Conservation (phyloP, 2,329 filamentous ascomycete genomes). For the Hypoxylon sp. region DNA sequence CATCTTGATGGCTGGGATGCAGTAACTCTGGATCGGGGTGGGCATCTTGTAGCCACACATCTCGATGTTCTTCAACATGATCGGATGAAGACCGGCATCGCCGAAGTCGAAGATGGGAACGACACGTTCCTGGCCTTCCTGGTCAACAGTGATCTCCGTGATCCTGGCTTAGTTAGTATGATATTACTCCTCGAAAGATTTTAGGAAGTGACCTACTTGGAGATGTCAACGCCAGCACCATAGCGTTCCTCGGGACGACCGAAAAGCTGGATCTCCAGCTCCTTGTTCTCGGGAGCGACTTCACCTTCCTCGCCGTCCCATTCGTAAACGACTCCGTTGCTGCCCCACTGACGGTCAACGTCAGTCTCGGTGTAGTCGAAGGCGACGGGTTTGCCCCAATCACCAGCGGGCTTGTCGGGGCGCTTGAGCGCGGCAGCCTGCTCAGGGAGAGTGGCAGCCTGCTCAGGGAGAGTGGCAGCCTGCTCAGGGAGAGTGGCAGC, state of each 20-base stretch:
- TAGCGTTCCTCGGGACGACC: constrained; percentile 65
- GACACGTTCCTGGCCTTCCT: constrained; percentile 68
- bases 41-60: constrained; percentile 78
- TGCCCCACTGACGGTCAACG: constrained; percentile 58
- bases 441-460: constrained; percentile 50
- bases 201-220: constrained; percentile 55
- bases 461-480: constrained; percentile 39
- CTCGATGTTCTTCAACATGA: constrained; percentile 81
- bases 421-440: constrained; percentile 25
- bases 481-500: constrained; percentile 52
- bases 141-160: constrained; percentile 64
- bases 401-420: constrained; percentile 44
- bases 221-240: constrained; percentile 62
- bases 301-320: constrained; percentile 91
- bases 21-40: constrained; percentile 90
- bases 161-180: constrained; percentile 58
- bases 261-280: constrained; percentile 83
- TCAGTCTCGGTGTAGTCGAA: constrained; percentile 62
- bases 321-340: constrained; percentile 77
- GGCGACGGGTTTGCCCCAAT: constrained; percentile 61
- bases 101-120: constrained; percentile 70
- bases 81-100: constrained; percentile 85
- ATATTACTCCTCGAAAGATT: neutral
- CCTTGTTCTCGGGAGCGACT: constrained; percentile 76
- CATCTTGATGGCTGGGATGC: constrained; percentile 80